Base-by-base conservation (phyloP, 2,329 filamentous ascomycete genomes). In the Xylariaceae sp. region DNA sequence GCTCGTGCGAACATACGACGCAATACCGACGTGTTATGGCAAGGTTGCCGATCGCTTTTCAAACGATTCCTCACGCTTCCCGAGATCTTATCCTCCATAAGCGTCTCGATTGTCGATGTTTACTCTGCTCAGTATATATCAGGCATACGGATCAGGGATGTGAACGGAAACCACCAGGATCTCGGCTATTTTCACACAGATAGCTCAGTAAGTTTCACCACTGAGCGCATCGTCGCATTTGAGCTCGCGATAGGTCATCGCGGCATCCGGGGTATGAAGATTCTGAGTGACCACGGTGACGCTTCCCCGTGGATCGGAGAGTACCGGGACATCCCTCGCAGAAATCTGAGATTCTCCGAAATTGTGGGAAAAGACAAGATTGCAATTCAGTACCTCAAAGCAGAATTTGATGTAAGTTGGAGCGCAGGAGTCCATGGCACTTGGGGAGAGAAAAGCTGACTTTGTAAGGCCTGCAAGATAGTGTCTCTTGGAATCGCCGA, bases 241-340 rank as follows among this genome's bases (percentile, higher is more conserved):
- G 29, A 35, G 29, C 40, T 42, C n/a, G 40, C 40, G n/a, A 16
- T 35, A 42, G 40, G 36, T 33, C 29, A 20, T 19, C 40, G 40
- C 33, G 40, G 40, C 32, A 27, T 42, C 36, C 40, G 40, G n/a
- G 40, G 40, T 14, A 42, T 42, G 1, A 35, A 22, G 29, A 33
- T 42, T 33, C 36, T 42, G 40, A 25, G 40, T 42, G 32, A 36
- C 25, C 23, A 10, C 21, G 32, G 21, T 12, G n/a, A 6, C 21
- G 25, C 19, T 34, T 42, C 40, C 21, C 29, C 35, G 27, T 42
- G 40, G 40, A 27, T 42, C 27, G 40, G 40, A 42, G 40, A 42
- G 29, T 12, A 36, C 22, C 40, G 21, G 32, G 10, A 27, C 29
- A 36, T 42, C 21, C 32, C 40, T 27, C 40, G 14, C n/a, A 36